Conservation (phyloP, 1,284 basidiomycete species). For the Ceratobasidium sp. region DNA sequence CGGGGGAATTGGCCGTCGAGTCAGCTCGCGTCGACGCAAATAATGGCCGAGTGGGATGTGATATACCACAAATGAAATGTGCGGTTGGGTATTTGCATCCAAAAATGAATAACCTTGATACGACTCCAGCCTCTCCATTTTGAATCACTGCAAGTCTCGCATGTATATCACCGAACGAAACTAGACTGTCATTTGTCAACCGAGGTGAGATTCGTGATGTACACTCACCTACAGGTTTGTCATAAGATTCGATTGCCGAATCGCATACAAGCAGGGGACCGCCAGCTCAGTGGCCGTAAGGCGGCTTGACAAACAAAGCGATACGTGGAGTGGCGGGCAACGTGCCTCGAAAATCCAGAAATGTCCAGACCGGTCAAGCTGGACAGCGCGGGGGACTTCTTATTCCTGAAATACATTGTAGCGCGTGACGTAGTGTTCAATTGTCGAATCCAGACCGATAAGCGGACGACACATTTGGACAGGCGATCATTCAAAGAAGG, state of each 20-base stretch:
- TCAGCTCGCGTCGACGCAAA: too few species aligned
- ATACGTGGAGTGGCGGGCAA: background rate
- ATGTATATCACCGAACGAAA: background rate
- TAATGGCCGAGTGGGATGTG: too few species aligned
- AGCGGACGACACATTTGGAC: slow-evolving; percentile 14
- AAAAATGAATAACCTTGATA: background rate
- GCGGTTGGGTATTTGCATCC: too few species aligned
- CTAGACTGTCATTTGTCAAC: background rate
- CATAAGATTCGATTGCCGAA: background rate
- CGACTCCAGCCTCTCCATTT: background rate
- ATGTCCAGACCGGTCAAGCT: background rate
- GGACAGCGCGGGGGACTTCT: slow-evolving; percentile 12
- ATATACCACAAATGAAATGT: too few species aligned
- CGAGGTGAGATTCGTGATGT: background rate
- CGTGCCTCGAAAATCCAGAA: background rate
- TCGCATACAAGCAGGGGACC: background rate
- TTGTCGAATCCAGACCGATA: slow-evolving; percentile 13
- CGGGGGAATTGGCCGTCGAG: too few species aligned
- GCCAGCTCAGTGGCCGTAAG: background rate
- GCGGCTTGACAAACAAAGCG: background rate
- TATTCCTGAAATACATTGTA: background rate
- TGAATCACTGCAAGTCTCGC: too few species aligned
- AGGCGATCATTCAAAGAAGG: slow-evolving; percentile 36
- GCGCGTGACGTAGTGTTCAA: slow-evolving; percentile 21
- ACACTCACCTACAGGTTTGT: background rate